A percentile compares a stretch with the other conserved stretches of the same genome.
These are phyloP conservation scores for Cicer cuneatum DNA, from an alignment of 306 rosid species.

Conservation along the genomic window DNA sequence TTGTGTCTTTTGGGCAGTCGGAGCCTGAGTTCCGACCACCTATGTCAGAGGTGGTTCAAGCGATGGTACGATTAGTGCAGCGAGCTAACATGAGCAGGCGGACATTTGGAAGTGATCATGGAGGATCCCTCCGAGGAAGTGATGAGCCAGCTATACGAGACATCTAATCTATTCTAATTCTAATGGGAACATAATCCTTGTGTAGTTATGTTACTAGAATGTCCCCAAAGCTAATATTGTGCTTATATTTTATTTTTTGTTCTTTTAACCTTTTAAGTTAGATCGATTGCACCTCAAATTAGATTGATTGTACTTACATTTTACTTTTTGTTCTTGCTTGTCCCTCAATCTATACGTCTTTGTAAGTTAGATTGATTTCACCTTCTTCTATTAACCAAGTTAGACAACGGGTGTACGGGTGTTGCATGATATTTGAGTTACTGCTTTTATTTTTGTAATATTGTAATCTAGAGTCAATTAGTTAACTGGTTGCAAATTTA, in stretches of 20 bases:
- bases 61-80: slow-evolving; percentile 88
- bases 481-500: slow-evolving; percentile 42
- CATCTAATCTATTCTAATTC: slow-evolving; percentile 32
- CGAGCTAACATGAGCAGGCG: slow-evolving; percentile 98
- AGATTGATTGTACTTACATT: slow-evolving; percentile 11
- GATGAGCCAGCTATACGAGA: slow-evolving; percentile 55
- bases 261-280: too few species aligned
- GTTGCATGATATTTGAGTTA: slow-evolving; percentile 48
- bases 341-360: slow-evolving; percentile 20
- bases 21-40: slow-evolving; percentile 99
- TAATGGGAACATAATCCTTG: slow-evolving; percentile 9
- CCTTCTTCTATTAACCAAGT: slow-evolving; percentile 33
- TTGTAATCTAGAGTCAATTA: slow-evolving; percentile 39
- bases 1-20: slow-evolving; percentile 57
- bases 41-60: slow-evolving; percentile 97
- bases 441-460: slow-evolving; percentile 38
- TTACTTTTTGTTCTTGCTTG: background rate
- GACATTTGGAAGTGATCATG: slow-evolving; percentile 84
- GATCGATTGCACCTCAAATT: too few species aligned
- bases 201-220: slow-evolving; percentile 8
- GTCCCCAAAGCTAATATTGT: slow-evolving; percentile 25
- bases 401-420: slow-evolving; percentile 47
- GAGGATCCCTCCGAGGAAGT: slow-evolving; percentile 66
- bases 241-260: background rate
- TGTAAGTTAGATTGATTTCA: slow-evolving; percentile 38